Conservation (phyloP, 2,329 filamentous ascomycete genomes). For the Beauveria brongniartii region DNA sequence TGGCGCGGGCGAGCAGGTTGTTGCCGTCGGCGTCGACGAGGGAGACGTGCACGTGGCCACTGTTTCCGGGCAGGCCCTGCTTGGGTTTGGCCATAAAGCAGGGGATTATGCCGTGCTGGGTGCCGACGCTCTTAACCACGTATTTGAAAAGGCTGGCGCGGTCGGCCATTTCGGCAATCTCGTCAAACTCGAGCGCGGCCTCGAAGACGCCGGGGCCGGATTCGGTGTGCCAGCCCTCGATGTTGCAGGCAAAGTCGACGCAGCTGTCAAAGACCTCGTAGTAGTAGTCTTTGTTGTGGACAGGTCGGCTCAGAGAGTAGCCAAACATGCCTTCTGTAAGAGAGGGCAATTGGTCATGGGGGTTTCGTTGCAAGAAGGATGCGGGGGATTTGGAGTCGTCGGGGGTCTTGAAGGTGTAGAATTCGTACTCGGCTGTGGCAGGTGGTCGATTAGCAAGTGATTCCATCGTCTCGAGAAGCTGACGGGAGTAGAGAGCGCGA, state of each 20-base stretch:
- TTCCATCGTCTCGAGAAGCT: background rate
- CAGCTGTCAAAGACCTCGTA: conserved; percentile 81
- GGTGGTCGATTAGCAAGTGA: background rate
- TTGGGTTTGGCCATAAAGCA: conserved; percentile 99
- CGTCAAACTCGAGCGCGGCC: conserved; percentile 84
- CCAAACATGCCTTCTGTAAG: conserved; percentile 94
- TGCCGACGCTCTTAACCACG: conserved; percentile 80
- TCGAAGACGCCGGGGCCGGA: conserved; percentile 92
- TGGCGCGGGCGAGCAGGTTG: conserved; percentile 74
- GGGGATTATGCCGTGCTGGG: conserved; percentile 83
- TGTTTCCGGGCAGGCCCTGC: conserved; percentile 86
- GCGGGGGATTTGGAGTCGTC: conserved; percentile 57
- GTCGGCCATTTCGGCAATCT: conserved; percentile 85
- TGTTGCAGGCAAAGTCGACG: conserved; percentile 66
- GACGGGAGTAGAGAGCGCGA: background rate
- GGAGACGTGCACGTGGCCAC: conserved; percentile 91
- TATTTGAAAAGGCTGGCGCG: conserved; percentile 91
- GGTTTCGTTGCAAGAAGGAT: conserved; percentile 64
- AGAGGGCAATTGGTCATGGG: conserved; percentile 63
- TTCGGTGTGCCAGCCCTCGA: conserved; percentile 95
- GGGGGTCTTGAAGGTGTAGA: conserved; percentile 81
- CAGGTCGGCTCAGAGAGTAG: conserved; percentile 78
- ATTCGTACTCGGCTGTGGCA: conserved; percentile 80
- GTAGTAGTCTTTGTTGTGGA: conserved; percentile 89
- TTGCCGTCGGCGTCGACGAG: conserved; percentile 71